Percentiles rank a stretch among this genome's conserved stretches.
Conservation (phyloP, 306 rosid species). For the Prunus padus region DNA sequence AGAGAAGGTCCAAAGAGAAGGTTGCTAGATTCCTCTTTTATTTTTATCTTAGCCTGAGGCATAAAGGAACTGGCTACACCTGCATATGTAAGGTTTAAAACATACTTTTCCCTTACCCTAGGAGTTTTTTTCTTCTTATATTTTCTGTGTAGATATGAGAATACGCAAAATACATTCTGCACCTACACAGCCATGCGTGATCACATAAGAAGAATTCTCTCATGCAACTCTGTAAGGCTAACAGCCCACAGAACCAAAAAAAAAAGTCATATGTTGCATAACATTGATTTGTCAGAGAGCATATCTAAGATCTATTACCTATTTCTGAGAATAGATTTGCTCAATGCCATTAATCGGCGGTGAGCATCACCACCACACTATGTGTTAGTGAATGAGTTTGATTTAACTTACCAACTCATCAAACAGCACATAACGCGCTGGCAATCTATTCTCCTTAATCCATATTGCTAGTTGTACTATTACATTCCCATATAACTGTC, state of each 20-base stretch:
- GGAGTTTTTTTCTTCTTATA: too few relatives aligned
- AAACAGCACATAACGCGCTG: background rate
- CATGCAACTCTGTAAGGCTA: background rate
- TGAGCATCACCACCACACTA: background rate
- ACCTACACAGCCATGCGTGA: background rate
- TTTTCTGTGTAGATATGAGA: background rate
- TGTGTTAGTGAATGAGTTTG: background rate
- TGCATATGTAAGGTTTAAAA: too few relatives aligned
- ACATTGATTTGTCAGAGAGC: background rate
- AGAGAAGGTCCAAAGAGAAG: too few relatives aligned
- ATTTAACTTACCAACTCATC: background rate
- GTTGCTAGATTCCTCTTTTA: too few relatives aligned
- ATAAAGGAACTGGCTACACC: too few relatives aligned
- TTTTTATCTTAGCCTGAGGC: background rate
- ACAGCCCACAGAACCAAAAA: background rate
- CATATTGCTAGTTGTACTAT: background rate
- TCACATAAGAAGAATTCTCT: background rate
- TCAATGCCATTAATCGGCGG: too few relatives aligned
- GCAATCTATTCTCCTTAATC: background rate
- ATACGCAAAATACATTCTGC: background rate
- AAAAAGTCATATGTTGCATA: background rate
- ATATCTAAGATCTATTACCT: conserved; percentile 12
- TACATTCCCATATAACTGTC: conserved; percentile 12
- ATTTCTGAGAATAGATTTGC: background rate
- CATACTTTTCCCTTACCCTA: too few relatives aligned